phyloP scores from a whole-genome alignment of 345 rosid genomes.

The Brassica rapa region DNA sequence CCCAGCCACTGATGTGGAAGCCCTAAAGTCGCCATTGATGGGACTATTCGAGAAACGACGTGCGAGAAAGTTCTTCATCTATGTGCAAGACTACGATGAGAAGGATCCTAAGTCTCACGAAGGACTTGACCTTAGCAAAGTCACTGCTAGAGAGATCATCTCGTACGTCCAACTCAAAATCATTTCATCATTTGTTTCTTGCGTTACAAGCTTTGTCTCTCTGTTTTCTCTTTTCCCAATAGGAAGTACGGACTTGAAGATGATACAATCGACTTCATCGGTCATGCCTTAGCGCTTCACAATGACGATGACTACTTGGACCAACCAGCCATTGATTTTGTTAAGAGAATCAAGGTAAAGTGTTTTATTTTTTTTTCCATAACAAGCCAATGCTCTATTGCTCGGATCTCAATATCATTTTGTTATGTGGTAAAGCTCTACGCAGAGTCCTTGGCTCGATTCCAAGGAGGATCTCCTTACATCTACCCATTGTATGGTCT shows the following conservation, averaged over 20 bases:
- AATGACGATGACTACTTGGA: constrained; percentile 73
- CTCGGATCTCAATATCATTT: neutral
- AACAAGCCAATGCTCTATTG: neutral
- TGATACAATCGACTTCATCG: constrained; percentile 82
- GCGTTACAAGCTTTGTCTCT: constrained; percentile 3
- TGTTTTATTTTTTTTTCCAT: neutral
- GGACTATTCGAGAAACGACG: constrained; percentile 91
- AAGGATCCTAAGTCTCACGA: constrained; percentile 92
- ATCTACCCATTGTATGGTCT: constrained; percentile 89
- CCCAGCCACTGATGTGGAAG: constrained; percentile 88
- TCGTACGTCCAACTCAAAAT: constrained; percentile 48
- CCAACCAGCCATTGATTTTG: constrained; percentile 75
- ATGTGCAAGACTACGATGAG: constrained; percentile 87
- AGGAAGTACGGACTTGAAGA: constrained; percentile 93
- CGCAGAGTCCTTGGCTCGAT: constrained; percentile 87
- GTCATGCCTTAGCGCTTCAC: constrained; percentile 91
- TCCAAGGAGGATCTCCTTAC: constrained; percentile 93
- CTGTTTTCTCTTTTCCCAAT: neutral
- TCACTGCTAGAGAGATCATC: constrained; percentile 80
- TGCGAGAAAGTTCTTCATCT: constrained; percentile 87
- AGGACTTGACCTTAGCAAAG: constrained; percentile 77
- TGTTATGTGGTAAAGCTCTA: constrained; percentile 57
- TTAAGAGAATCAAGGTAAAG: constrained; percentile 79
- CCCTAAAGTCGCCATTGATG: constrained; percentile 86
- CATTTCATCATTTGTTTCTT: constrained; percentile 10